Conservation (phyloP, 129 eudicot species). For the Kitagawia praeruptora region DNA sequence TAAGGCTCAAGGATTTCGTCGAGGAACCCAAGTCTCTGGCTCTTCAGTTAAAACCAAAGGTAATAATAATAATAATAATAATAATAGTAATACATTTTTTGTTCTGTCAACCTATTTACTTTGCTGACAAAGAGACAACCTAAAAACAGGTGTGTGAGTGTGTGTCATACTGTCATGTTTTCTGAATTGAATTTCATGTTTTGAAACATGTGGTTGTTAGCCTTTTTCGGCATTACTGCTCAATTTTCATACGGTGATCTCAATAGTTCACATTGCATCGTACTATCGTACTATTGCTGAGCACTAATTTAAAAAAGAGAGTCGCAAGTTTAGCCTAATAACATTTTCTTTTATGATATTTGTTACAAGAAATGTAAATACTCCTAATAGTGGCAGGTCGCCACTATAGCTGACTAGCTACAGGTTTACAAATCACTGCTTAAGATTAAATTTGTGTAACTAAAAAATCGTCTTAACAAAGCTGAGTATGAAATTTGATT, state of each 20-base stretch:
- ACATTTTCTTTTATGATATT: no score
- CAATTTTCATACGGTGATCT: background rate
- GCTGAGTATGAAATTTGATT: background rate
- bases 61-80: slow-evolving; percentile 30
- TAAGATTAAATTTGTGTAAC: no score
- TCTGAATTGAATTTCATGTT: background rate
- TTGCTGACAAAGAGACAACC: background rate
- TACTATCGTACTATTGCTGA: background rate
- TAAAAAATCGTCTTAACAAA: no score
- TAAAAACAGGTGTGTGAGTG: background rate
- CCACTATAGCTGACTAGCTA: no score
- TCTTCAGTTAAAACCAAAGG: slow-evolving; percentile 85
- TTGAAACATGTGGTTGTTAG: background rate
- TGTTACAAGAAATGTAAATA: no score
- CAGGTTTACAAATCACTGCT: no score
- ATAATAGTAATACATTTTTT: background rate
- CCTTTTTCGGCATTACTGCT: background rate
- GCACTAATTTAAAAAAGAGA: background rate
- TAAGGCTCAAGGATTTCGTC: slow-evolving; percentile 53
- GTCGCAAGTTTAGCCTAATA: no score
- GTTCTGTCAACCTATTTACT: background rate
- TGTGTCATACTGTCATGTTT: background rate
- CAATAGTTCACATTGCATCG: background rate
- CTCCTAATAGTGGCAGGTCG: no score
- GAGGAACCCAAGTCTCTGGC: slow-evolving; percentile 74